Percentiles rank a stretch among this genome's conserved stretches.
Conservation (phyloP, 768 basidiomycete species). For the Termitomyces sp. region DNA sequence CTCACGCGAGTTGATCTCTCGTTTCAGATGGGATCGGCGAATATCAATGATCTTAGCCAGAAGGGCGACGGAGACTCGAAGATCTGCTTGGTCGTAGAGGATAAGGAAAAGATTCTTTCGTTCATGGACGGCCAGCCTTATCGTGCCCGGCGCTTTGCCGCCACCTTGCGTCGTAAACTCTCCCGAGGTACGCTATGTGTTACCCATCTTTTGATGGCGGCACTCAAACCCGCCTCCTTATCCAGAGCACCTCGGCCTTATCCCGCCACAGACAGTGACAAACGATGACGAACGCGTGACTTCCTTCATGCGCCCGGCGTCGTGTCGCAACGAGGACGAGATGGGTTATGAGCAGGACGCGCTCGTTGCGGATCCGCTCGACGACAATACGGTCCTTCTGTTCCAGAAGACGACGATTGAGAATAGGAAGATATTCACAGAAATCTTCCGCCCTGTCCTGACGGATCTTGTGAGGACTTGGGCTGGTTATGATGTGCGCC, state of each 20-base stretch:
- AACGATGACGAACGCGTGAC: constrained; percentile 28
- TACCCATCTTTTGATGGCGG: background rate
- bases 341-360: constrained; percentile 50
- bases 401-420: constrained; percentile 67
- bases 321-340: constrained; percentile 64
- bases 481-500: constrained; percentile 68
- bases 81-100: constrained; percentile 92
- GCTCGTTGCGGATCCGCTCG: constrained; percentile 74
- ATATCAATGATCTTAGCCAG: constrained; percentile 85
- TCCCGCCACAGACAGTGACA: constrained; percentile 59
- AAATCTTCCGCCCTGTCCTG: constrained; percentile 80
- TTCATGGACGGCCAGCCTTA: constrained; percentile 77
- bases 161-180: constrained; percentile 75
- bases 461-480: constrained; percentile 77
- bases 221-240: background rate
- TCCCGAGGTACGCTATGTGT: constrained; percentile 53
- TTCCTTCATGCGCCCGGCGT: constrained; percentile 78
- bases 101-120: constrained; percentile 67
- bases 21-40: constrained; percentile 84
- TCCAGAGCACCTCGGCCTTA: constrained; percentile 82
- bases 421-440: constrained; percentile 84
- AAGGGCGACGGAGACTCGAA: constrained; percentile 94
- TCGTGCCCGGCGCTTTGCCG: constrained; percentile 73
- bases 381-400: constrained; percentile 49
- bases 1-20: background rate